These are phyloP conservation scores for Dacryopinax primogenitus DNA, from an alignment of 768 basidiomycete genomes.

Conservation along the genomic window DNA sequence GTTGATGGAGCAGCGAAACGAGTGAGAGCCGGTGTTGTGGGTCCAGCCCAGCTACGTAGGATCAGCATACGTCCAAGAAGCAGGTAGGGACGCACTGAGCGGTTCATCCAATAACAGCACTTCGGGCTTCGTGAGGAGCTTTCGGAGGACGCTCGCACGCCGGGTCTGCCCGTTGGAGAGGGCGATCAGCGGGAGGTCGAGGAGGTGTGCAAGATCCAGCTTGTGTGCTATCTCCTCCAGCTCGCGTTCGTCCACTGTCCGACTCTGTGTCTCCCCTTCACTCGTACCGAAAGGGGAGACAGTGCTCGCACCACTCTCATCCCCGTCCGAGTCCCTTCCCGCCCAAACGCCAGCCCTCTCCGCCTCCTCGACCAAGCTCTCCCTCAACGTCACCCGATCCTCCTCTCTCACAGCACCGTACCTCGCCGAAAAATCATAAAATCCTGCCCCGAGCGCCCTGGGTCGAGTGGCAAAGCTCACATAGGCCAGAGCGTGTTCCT, in stretches of 20 bases:
- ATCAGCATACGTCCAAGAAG: not conserved
- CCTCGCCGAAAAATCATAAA: constrained; percentile 85
- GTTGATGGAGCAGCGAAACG: constrained; percentile 42
- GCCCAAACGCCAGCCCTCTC: constrained; percentile 21
- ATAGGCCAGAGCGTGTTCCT: constrained; percentile 38
- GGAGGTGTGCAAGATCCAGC: constrained; percentile 46
- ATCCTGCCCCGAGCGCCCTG: constrained; percentile 37
- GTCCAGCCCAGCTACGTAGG: constrained; percentile 62
- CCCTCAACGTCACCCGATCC: constrained; percentile 60
- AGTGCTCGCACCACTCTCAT: constrained; percentile 12
- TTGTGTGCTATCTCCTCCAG: constrained; percentile 42
- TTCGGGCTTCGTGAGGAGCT: constrained; percentile 55
- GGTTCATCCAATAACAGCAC: constrained; percentile 86
- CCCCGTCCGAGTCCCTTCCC: too few relatives aligned
- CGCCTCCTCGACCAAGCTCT: constrained; percentile 52
- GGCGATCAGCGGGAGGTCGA: constrained; percentile 76
- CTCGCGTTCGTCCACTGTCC: constrained; percentile 20
- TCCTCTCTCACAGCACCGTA: constrained; percentile 82
- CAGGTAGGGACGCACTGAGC: constrained; percentile 43
- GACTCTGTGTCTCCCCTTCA: not conserved
- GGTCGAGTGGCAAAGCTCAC: constrained; percentile 59
- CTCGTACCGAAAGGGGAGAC: constrained; percentile 15
- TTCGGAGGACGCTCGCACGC: constrained; percentile 67
- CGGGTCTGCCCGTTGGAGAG: constrained; percentile 88
- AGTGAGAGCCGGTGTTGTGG: constrained; percentile 38